These are phyloP conservation scores for Alternaria ethzedia DNA, from an alignment of 2,329 filamentous ascomycete genomes.

Conservation along the genomic window DNA sequence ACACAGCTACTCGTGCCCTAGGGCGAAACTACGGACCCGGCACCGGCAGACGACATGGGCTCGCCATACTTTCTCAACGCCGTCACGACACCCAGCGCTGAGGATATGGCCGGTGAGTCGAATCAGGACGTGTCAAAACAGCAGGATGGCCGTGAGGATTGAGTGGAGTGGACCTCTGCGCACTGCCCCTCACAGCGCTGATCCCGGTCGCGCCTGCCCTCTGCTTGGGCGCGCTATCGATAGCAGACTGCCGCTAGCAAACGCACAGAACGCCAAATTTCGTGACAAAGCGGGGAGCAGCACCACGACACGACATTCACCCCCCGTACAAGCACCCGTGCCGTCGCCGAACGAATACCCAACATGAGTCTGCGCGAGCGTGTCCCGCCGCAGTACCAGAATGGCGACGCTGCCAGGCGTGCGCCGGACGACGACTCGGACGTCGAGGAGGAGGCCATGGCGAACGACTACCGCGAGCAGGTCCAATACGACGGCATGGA, in stretches of 20 bases:
- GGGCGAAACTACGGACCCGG: slow-evolving; percentile 8
- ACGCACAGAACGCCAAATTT: slow-evolving; percentile 27
- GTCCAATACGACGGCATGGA: slow-evolving; percentile 90
- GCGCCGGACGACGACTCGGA: slow-evolving; percentile 80
- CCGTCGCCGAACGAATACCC: slow-evolving; percentile 10
- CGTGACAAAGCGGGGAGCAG: slow-evolving; percentile 18
- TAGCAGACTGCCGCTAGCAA: slow-evolving; percentile 22
- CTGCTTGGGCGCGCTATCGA: slow-evolving; percentile 18
- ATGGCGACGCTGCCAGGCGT: slow-evolving; percentile 47
- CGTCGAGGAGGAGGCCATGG: slow-evolving; percentile 93
- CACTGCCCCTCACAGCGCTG: not conserved
- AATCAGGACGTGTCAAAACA: not conserved
- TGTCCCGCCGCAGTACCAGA: slow-evolving; percentile 44
- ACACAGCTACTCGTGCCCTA: slow-evolving; percentile 12
- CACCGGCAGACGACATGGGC: slow-evolving; percentile 8
- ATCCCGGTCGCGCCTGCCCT: slow-evolving; percentile 1
- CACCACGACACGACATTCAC: slow-evolving; percentile 17
- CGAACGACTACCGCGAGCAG: slow-evolving; percentile 92
- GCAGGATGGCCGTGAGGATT: not conserved
- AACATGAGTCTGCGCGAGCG: slow-evolving; percentile 30
- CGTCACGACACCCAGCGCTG: not conserved
- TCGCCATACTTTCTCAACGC: slow-evolving; percentile 9
- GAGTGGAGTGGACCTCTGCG: slow-evolving; percentile 1
- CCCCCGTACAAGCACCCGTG: slow-evolving; percentile 8
- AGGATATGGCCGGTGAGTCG: not conserved